Evolutionary conservation across 2,329 filamentous ascomycete species (phyloP).

Genomic region (Emergomyces africanus): DNA sequence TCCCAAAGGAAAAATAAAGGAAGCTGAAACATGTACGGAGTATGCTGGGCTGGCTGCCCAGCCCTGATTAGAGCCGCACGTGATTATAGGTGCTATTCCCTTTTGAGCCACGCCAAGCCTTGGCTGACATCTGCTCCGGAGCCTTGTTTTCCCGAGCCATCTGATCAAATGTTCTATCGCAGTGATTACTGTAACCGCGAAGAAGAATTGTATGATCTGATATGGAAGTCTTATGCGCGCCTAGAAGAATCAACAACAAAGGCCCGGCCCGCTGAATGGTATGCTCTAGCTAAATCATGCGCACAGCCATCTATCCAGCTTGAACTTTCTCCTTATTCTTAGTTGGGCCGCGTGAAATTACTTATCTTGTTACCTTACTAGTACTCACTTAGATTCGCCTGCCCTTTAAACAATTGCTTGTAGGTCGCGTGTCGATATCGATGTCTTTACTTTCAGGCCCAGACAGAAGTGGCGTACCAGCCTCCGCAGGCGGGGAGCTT

Average conservation of each 20-base stretch:
- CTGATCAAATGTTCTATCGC: too few relatives aligned
- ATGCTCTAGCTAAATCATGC: not conserved
- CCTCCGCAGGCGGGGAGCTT: slow-evolving; percentile 38
- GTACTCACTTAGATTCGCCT: not conserved
- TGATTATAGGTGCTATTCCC: too few relatives aligned
- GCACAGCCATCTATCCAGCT: not conserved
- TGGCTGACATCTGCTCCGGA: too few relatives aligned
- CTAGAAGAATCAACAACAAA: not conserved
- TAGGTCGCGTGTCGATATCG: not conserved
- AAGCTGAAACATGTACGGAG: too few relatives aligned
- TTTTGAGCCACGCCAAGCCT: too few relatives aligned
- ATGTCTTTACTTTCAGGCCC: slow-evolving; percentile 52
- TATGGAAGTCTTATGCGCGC: not conserved
- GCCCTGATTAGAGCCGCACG: too few relatives aligned
- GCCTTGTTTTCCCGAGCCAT: too few relatives aligned
- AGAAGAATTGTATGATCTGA: not conserved
- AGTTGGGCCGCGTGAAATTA: not conserved
- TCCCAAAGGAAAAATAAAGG: too few relatives aligned
- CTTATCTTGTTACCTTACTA: not conserved
- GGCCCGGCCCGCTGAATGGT: not conserved
- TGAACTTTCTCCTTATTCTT: not conserved
- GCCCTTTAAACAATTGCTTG: not conserved
- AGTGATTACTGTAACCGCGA: not conserved
- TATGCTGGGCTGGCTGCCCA: too few relatives aligned
- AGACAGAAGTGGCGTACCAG: slow-evolving; percentile 36